A percentile compares a stretch with the other conserved stretches of the same genome.
Evolutionary conservation across 192 early-diverging fungal genomes (phyloP).

Genomic region (Entrophospora sp.): DNA sequence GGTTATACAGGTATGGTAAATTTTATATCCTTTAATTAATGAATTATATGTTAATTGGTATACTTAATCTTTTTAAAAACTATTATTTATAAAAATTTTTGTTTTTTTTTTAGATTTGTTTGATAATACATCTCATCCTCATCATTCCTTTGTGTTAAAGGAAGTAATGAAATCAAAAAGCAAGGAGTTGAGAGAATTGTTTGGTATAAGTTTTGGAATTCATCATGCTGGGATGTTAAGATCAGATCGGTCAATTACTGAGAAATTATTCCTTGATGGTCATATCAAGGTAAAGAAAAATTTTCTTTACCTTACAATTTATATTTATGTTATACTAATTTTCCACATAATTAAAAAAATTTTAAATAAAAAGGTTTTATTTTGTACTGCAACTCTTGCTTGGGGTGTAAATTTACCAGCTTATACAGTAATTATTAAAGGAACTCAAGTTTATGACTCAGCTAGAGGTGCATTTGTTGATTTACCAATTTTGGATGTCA

Average conservation of each 20-base stretch:
- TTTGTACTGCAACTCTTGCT: conserved; percentile 96
- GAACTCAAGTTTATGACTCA: conserved; percentile 91
- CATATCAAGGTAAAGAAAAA: conserved; percentile 54
- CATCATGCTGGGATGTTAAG: conserved; percentile 97
- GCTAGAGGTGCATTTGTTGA: conserved; percentile 92
- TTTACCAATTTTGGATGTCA: conserved; percentile 94
- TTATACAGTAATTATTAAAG: conserved; percentile 97
- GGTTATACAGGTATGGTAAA: conserved; percentile 39
- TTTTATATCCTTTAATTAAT: conserved; percentile 6
- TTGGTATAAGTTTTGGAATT: conserved; percentile 75
- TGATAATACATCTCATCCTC: conserved; percentile 41
- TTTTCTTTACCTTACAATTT: neutral
- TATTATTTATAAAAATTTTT: neutral
- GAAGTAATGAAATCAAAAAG: conserved; percentile 71
- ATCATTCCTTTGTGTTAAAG: conserved; percentile 39
- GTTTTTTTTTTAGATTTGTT: conserved; percentile 43
- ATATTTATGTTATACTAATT: no score
- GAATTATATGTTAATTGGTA: neutral
- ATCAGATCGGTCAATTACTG: conserved; percentile 75
- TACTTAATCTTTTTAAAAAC: neutral
- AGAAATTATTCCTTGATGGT: conserved; percentile 86
- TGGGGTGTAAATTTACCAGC: conserved; percentile 99
- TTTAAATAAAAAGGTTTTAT: conserved; percentile 55
- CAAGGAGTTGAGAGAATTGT: conserved; percentile 83
- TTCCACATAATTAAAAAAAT: no score